A percentile compares a stretch with the other conserved stretches of the same genome.
Conservation (phyloP, 257 asterid genomes). For the Capsicum rhomboideum region DNA sequence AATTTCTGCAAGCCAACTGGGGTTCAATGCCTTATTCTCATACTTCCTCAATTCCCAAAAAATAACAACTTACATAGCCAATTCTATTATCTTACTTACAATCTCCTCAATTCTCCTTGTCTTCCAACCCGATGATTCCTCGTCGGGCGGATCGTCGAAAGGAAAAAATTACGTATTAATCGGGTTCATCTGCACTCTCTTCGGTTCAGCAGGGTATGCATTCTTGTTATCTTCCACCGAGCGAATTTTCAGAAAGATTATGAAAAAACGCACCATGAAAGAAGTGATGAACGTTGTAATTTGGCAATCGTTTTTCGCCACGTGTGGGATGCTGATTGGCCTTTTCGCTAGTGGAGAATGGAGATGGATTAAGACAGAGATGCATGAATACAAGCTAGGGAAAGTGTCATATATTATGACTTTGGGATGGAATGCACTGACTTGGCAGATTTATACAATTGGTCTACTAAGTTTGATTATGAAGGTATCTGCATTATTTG, state of each 20-base stretch:
- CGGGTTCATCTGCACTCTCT: slow-evolving; percentile 30
- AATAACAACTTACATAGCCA: slow-evolving; percentile 19
- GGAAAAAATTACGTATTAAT: neutral
- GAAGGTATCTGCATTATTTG: slow-evolving; percentile 45
- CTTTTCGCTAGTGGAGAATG: slow-evolving; percentile 40
- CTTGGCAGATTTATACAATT: slow-evolving; percentile 30
- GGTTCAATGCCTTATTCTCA: slow-evolving; percentile 41
- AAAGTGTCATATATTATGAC: slow-evolving; percentile 17
- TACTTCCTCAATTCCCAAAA: slow-evolving; percentile 30
- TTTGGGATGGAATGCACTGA: slow-evolving; percentile 21
- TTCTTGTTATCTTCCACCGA: slow-evolving; percentile 16
- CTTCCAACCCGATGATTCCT: slow-evolving; percentile 8
- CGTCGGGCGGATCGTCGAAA: neutral
- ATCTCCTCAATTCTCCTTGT: slow-evolving; percentile 22
- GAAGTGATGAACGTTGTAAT: slow-evolving; percentile 18
- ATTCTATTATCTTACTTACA: slow-evolving; percentile 33
- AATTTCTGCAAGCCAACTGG: slow-evolving; percentile 31
- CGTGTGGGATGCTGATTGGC: slow-evolving; percentile 2
- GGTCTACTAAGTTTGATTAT: slow-evolving; percentile 30
- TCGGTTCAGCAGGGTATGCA: slow-evolving; percentile 22
- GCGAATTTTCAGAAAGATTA: slow-evolving; percentile 15
- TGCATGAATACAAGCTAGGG: slow-evolving; percentile 27
- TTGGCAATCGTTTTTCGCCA: slow-evolving; percentile 21
- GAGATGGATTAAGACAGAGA: slow-evolving; percentile 21
- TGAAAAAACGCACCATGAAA: slow-evolving; percentile 3